Conservation (phyloP, 805 yeast genomes). For the Kazachstania viticola region DNA sequence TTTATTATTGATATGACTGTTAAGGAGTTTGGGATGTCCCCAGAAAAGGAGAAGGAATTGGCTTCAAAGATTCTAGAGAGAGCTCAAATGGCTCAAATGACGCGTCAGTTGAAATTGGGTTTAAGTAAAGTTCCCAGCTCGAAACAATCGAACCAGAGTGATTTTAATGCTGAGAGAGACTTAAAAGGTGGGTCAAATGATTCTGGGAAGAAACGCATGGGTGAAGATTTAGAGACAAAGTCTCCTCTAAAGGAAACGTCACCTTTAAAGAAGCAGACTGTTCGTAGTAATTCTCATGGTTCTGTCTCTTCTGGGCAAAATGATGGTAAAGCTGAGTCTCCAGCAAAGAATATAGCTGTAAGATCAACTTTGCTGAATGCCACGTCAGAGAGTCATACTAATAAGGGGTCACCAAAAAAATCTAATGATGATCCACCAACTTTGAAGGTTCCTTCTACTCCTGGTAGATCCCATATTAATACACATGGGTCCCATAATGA, state of each 20-base stretch:
- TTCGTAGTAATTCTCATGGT: neutral
- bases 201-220: neutral
- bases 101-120: conserved; percentile 25
- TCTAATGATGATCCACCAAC: neutral
- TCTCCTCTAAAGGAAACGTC: neutral
- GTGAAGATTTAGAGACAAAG: neutral
- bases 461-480: neutral
- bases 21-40: conserved; percentile 1
- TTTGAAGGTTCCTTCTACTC: no score
- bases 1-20: no score
- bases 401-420: neutral
- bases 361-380: no score
- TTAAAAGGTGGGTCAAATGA: neutral
- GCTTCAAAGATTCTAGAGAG: conserved; percentile 24
- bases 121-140: conserved; percentile 21
- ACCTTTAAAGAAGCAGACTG: neutral
- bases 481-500: neutral
- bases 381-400: neutral
- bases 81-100: conserved; percentile 28
- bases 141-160: conserved; percentile 3
- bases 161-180: neutral
- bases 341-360: no score
- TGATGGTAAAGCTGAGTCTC: no score
- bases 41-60: conserved; percentile 24
- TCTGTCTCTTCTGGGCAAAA: neutral